Evolutionary conservation across 768 basidiomycete genomes (phyloP), one percentile per base, ranked within the genome.

Genomic region (Suillus sp.): DNA sequence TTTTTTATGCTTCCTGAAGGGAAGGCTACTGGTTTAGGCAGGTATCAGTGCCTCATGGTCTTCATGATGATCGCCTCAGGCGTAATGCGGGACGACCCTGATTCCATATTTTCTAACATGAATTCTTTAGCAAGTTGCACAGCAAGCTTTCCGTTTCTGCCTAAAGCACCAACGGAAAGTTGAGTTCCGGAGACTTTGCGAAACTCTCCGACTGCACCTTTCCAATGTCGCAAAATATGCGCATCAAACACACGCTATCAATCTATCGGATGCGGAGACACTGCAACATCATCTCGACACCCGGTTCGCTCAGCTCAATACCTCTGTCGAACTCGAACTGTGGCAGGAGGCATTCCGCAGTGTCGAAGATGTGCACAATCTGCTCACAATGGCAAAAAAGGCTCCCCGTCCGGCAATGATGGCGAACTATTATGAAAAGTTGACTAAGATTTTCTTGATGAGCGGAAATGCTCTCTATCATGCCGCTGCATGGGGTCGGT

Each of bases 271-370:
- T 74, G 85, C 95, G 14, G 96, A 98, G 70, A 96, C 90, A 9
- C 89, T 98, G 57, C 92, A 96, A 71, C 93, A 93, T 69, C 93
- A 97, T 76, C 90, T 99, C 64, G 96, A 98, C 74, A 96, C 95
- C 20, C 93, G 96, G 62, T 99, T 99, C 74, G 92, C 93, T 32
- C 96, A 99, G 80, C 86, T 99, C 66, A 95, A 95, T 71, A 92
- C 95, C 22, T 95, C 95, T 1, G 95, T 99, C 68, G 95, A 99
- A 75, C 89, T 99, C 66, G 96, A 99, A 78, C 84, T 99, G 32
- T 99, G 96, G 96, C 96, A 98, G 72, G 96, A 98, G 72, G 96
- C 95, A 11, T 99, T 98, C 85, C 91, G 96, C 64, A 95, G 94
- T 47, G 95, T 98, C 64, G 96, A 99, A 76, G 96, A 99, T 75